Conservation (phyloP, 2,329 filamentous ascomycete genomes). For the Emmonsiellopsis sp. region DNA sequence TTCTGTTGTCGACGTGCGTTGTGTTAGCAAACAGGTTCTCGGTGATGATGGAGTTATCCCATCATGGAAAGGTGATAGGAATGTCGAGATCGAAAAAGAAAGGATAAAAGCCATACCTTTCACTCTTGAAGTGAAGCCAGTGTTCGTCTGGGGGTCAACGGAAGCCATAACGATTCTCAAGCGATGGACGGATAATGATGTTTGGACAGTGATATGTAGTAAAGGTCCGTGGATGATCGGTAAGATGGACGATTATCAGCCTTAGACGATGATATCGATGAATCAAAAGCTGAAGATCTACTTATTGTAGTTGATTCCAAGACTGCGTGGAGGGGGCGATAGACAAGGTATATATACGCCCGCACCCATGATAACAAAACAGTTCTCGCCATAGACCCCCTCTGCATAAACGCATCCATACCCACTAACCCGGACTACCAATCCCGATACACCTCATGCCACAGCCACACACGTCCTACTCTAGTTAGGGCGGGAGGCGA, state of each 20-base stretch:
- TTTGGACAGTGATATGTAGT: not conserved
- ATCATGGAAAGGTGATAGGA: not conserved
- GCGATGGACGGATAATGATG: not conserved
- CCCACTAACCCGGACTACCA: too few relatives aligned
- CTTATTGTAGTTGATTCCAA: too few relatives aligned
- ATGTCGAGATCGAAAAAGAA: not conserved
- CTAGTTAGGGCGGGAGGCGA: too few relatives aligned
- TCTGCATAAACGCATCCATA: too few relatives aligned
- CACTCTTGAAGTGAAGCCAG: not conserved
- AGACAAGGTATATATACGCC: too few relatives aligned
- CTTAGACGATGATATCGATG: not conserved
- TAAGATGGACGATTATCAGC: not conserved
- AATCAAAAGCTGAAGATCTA: too few relatives aligned
- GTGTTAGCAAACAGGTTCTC: not conserved
- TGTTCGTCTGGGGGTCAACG: not conserved
- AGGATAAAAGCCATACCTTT: not conserved
- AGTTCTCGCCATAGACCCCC: too few relatives aligned
- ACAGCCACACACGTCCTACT: too few relatives aligned
- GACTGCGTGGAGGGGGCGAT: too few relatives aligned
- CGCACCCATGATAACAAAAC: too few relatives aligned
- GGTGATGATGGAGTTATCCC: not conserved
- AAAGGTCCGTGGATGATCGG: not conserved
- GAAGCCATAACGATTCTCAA: not conserved
- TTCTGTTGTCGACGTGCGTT: not conserved
- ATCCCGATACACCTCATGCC: too few relatives aligned